phyloP scores from a whole-genome alignment of 345 rosid genomes.

The Melaleuca alternifolia region DNA sequence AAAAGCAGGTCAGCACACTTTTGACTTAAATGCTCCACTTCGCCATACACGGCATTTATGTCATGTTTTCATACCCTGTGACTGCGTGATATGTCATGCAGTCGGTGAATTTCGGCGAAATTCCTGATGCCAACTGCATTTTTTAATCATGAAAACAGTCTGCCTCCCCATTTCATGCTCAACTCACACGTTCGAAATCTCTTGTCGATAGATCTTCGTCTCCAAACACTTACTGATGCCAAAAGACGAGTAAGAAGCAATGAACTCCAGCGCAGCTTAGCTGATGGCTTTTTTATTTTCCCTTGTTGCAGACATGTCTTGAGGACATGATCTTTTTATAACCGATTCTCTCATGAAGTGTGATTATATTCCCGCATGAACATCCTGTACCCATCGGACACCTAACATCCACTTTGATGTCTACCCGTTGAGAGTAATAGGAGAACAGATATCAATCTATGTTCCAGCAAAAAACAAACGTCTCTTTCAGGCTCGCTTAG shows the following conservation, averaged over 20 bases:
- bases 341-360: background rate
- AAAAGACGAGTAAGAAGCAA: conserved; percentile 23
- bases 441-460: conserved; percentile 16
- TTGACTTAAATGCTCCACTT: background rate
- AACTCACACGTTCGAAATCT: conserved; percentile 36
- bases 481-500: conserved; percentile 55
- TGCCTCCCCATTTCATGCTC: conserved; percentile 40
- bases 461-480: conserved; percentile 45
- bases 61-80: background rate
- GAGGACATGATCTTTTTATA: background rate
- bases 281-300: background rate
- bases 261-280: background rate
- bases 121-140: background rate
- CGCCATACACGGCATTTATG: background rate
- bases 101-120: background rate
- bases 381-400: conserved; percentile 34
- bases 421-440: conserved; percentile 20
- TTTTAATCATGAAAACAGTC: conserved; percentile 31
- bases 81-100: background rate
- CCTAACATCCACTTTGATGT: conserved; percentile 33
- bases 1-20: conserved; percentile 18
- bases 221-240: conserved; percentile 15
- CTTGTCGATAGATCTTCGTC: conserved; percentile 38
- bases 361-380: background rate
- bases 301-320: background rate